Evolutionary conservation across 192 early-diverging fungal genomes (phyloP), one percentile per base, ranked within the genome.

Genomic region (Backusella mclennaniae): DNA sequence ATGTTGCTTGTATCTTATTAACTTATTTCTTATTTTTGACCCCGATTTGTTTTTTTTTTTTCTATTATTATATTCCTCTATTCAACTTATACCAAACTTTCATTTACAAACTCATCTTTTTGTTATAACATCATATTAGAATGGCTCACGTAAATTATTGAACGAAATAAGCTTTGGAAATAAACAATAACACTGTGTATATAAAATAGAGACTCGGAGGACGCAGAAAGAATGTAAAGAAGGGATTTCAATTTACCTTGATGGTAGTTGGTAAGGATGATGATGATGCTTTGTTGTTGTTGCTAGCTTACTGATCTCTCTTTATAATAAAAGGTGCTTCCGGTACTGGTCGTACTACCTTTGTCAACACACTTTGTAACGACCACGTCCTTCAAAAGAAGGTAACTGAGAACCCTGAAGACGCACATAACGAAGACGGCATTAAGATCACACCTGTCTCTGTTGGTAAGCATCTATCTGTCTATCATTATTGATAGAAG

Each of bases 301-400:
- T 66, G 33, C 38, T 39, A 39, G 7, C 1, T 11, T 39, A 39
- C 38, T 39, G 38, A 41, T 5, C 26, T 53, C 19, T 26, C 0
- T 66, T 73, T 12, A 31, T 12, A 17, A 42, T 66, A 2, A 74
- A 59, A 82, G 80, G 80, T 70, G 91, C 94, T 49, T 95, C 97
- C 17, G 98, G 98, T 44, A 90, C 97, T 63, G 98, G 98, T 12
- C 96, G 97, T 77, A 95, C 96, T 66, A 99, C 98, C 36, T 98
- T 99, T 87, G 91, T 98, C 71, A 99, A 99, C 90, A 97, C 98
- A 14, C 88, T 99, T 23, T 99, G 97, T 86, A 95, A 95, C 83
- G 86, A 87, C 74, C 77, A 79, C 56, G 92, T 94, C 36, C 87
- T 96, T 31, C 81, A 89, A n/a, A 86, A 94, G 56, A 87, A 86